Conservation (phyloP, 176 grass and related monocot genomes). For the Elaeis guineensis region DNA sequence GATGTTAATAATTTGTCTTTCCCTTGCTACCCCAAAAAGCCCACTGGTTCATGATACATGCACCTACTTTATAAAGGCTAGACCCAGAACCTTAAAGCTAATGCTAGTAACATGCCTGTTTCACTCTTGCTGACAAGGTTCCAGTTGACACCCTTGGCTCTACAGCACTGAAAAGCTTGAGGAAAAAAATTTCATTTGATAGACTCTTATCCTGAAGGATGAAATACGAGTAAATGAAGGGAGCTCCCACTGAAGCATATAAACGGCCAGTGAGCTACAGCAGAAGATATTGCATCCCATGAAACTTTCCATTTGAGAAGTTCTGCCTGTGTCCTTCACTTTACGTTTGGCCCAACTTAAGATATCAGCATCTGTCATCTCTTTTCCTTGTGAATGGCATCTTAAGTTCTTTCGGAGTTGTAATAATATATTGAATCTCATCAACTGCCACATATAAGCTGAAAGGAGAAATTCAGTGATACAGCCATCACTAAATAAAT, state of each 20-base stretch:
- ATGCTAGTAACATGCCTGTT: constrained; percentile 32
- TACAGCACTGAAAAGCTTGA: constrained; percentile 22
- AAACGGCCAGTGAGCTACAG: too few species aligned
- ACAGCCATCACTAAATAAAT: too few species aligned
- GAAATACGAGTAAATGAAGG: constrained; percentile 25
- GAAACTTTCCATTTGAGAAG: constrained; percentile 75
- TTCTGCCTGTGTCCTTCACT: constrained; percentile 85
- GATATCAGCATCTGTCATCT: constrained; percentile 81
- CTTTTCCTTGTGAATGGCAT: constrained; percentile 79
- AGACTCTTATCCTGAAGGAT: constrained; percentile 64
- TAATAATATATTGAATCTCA: constrained; percentile 94
- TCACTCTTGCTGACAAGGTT: constrained; percentile 84
- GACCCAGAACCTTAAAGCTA: too few species aligned
- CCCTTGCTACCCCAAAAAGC: too few species aligned
- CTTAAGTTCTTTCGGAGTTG: constrained; percentile 84
- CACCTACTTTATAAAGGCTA: background rate
- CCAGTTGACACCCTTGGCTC: constrained; percentile 80
- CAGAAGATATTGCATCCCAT: constrained; percentile 38
- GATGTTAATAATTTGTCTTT: too few species aligned
- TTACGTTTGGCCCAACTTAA: constrained; percentile 80
- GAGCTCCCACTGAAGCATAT: too few species aligned
- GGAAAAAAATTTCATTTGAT: constrained; percentile 73
- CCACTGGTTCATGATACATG: too few species aligned
- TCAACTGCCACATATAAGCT: constrained; percentile 95
- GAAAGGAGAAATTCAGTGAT: constrained; percentile 15